These are phyloP conservation scores for Aureobasidium uvarum DNA, from an alignment of 2,329 filamentous ascomycete species.

Conservation along the genomic window DNA sequence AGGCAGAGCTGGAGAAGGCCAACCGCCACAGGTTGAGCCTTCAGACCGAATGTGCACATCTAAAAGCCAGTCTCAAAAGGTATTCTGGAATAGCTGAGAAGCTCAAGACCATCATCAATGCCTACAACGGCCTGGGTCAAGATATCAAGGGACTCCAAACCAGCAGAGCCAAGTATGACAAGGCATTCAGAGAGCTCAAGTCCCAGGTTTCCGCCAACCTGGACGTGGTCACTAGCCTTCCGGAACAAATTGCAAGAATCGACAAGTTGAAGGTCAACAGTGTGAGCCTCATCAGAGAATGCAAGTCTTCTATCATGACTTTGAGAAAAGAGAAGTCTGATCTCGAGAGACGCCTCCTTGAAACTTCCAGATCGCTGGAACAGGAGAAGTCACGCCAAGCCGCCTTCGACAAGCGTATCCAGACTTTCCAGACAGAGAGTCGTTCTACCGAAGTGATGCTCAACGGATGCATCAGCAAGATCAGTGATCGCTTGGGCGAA, in stretches of 20 bases:
- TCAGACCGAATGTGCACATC: background rate
- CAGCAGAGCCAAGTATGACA: background rate
- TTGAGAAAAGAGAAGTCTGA: background rate
- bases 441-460: background rate
- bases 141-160: background rate
- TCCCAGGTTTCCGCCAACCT: background rate
- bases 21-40: background rate
- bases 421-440: background rate
- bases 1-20: slow-evolving; percentile 4
- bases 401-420: background rate
- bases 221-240: background rate
- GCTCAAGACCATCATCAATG: background rate
- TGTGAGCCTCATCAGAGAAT: background rate
- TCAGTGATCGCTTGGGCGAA: background rate
- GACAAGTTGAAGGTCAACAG: background rate
- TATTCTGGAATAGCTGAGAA: background rate
- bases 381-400: background rate
- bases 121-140: background rate
- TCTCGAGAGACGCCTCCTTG: background rate
- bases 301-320: background rate
- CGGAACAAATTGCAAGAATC: background rate
- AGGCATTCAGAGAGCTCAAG: background rate
- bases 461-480: background rate
- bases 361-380: background rate
- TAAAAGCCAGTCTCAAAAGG: slow-evolving; percentile 1